Percentiles rank a stretch among this genome's conserved stretches.
Conservation (phyloP, 2,329 filamentous ascomycete genomes). For the Rhinocladiella similis region DNA sequence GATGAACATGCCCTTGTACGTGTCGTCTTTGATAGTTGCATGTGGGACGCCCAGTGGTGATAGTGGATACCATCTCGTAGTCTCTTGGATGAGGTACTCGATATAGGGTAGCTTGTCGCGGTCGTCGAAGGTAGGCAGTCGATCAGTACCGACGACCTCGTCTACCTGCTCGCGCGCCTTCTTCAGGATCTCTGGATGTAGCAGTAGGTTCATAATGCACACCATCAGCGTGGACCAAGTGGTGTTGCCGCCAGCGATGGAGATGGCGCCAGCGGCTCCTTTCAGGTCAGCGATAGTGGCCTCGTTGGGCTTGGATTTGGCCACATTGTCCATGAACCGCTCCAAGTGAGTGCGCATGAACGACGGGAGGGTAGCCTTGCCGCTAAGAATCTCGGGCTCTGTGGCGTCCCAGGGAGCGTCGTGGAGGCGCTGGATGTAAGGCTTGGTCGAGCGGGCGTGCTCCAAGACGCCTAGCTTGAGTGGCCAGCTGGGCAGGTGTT, state of each 20-base stretch:
- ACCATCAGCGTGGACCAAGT: slow-evolving; percentile 42
- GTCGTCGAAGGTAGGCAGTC: slow-evolving; percentile 52
- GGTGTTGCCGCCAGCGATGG: slow-evolving; percentile 10
- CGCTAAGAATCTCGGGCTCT: slow-evolving; percentile 4
- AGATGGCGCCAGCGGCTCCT: slow-evolving; percentile 51
- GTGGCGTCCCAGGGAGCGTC: slow-evolving; percentile 41
- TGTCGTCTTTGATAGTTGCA: slow-evolving; percentile 46
- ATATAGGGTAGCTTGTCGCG: slow-evolving; percentile 52
- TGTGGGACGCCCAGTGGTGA: background rate
- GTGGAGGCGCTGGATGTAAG: slow-evolving; percentile 44
- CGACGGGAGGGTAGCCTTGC: slow-evolving; percentile 1
- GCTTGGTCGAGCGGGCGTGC: slow-evolving; percentile 24
- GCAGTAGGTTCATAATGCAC: slow-evolving; percentile 55
- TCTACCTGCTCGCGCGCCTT: slow-evolving; percentile 52
- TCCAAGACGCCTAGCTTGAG: slow-evolving; percentile 8
- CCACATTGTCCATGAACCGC: slow-evolving; percentile 4
- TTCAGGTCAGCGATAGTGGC: slow-evolving; percentile 45
- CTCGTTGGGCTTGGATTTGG: slow-evolving; percentile 34
- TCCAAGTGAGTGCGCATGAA: slow-evolving; percentile 15
- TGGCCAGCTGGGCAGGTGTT: slow-evolving; percentile 21
- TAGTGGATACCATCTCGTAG: slow-evolving; percentile 40
- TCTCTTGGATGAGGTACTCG: slow-evolving; percentile 57
- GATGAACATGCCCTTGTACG: slow-evolving; percentile 51
- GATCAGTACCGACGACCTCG: slow-evolving; percentile 47
- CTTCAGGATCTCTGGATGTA: slow-evolving; percentile 46